Evolutionary conservation across 2,329 filamentous ascomycete species (phyloP).

Genomic region (Fusarium proliferatum): DNA sequence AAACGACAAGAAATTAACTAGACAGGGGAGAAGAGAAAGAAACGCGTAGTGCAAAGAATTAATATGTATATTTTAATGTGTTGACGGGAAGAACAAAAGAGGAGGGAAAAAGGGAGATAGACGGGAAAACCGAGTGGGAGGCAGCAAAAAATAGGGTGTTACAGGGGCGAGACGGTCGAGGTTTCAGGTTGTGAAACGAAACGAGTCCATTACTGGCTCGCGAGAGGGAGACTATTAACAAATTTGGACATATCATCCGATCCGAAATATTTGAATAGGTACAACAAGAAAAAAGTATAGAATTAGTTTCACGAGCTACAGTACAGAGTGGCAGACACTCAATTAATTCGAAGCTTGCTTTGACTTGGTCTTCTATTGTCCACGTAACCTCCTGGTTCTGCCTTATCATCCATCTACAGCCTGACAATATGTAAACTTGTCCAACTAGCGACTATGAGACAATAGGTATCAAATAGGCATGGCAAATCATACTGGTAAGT

Average conservation of each 20-base stretch:
- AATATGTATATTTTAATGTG: slow-evolving; percentile 12
- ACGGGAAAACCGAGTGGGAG: slow-evolving; percentile 5
- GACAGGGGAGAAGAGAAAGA: slow-evolving; percentile 9
- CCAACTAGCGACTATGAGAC: neutral
- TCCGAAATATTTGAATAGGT: neutral
- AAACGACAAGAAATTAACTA: slow-evolving; percentile 13
- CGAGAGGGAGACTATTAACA: neutral
- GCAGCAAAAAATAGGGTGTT: slow-evolving; percentile 33
- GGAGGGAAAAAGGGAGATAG: neutral
- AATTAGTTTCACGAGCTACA: neutral
- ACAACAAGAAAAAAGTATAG: neutral
- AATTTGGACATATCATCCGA: slow-evolving; percentile 9
- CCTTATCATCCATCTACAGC: neutral
- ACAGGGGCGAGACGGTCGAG: slow-evolving; percentile 38
- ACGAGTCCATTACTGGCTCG: slow-evolving; percentile 30
- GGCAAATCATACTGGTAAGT: neutral
- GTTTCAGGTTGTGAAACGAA: slow-evolving; percentile 45
- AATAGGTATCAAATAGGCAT: neutral
- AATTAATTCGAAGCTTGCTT: neutral
- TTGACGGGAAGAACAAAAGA: neutral
- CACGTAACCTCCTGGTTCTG: neutral
- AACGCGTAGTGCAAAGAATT: slow-evolving; percentile 10
- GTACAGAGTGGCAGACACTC: neutral
- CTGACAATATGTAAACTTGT: neutral
- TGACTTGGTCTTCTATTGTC: neutral